Percentiles rank a stretch among this genome's conserved stretches.
Conservation (phyloP, 2,329 filamentous ascomycete genomes). For the Colletotrichum karsti region DNA sequence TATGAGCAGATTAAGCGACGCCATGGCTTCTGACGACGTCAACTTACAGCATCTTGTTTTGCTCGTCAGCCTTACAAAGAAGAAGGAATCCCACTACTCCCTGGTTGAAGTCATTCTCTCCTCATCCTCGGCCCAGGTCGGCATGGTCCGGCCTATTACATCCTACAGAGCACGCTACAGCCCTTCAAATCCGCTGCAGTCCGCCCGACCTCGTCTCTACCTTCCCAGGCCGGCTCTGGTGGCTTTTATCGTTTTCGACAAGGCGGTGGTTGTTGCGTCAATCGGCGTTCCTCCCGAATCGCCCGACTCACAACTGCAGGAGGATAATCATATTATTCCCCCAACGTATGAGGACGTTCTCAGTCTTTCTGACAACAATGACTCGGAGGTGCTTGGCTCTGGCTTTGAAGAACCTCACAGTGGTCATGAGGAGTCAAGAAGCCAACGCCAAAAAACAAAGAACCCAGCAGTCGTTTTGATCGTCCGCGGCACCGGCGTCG, state of each 20-base stretch:
- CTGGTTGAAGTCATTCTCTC: slow-evolving; percentile 77
- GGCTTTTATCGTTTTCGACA: slow-evolving; percentile 83
- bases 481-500: slow-evolving; percentile 68
- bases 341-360: slow-evolving; percentile 86
- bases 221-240: slow-evolving; percentile 82
- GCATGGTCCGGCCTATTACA: slow-evolving; percentile 73
- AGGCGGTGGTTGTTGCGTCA: slow-evolving; percentile 80
- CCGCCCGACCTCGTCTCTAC: slow-evolving; percentile 71
- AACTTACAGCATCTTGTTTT: slow-evolving; percentile 67
- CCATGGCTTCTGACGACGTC: slow-evolving; percentile 58
- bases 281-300: slow-evolving; percentile 73
- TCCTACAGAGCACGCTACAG: slow-evolving; percentile 67
- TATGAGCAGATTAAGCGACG: slow-evolving; percentile 59
- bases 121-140: slow-evolving; percentile 61
- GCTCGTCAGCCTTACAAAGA: slow-evolving; percentile 65
- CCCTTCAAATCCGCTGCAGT: slow-evolving; percentile 46
- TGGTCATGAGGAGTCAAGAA: slow-evolving; percentile 54
- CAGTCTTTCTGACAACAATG: slow-evolving; percentile 74
- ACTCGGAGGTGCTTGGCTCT: slow-evolving; percentile 70
- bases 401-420: slow-evolving; percentile 67
- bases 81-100: slow-evolving; percentile 69
- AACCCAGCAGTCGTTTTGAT: slow-evolving; percentile 70
- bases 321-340: slow-evolving; percentile 69
- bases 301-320: slow-evolving; percentile 79
- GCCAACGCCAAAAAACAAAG: slow-evolving; percentile 64